These are phyloP conservation scores for Yamadazyma paraphyllophila DNA, from an alignment of 805 yeast species.

Conservation along the genomic window DNA sequence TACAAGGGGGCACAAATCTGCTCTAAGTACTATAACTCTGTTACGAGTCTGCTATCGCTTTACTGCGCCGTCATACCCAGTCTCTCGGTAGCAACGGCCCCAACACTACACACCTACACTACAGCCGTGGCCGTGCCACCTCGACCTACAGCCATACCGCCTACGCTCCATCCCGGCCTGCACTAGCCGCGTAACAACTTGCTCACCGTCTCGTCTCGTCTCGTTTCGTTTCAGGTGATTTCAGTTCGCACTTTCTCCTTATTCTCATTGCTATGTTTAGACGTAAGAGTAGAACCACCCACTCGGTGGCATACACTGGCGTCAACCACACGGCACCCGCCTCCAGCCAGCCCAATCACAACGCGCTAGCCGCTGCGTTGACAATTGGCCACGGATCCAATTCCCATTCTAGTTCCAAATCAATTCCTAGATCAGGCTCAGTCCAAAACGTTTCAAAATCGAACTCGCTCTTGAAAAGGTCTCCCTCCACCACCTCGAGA, in stretches of 20 bases:
- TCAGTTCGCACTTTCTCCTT: neutral
- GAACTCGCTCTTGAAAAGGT: conserved; percentile 13
- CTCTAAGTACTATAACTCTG: no score
- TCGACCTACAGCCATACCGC: neutral
- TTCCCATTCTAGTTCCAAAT: conserved; percentile 10
- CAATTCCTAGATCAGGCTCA: conserved; percentile 5
- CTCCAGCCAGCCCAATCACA: conserved; percentile 32
- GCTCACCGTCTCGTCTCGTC: neutral
- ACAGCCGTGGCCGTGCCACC: no score
- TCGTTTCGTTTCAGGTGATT: neutral
- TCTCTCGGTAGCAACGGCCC: no score
- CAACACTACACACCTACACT: no score
- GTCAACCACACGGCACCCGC: conserved; percentile 37
- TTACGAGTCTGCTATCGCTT: no score
- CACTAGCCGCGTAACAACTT: no score
- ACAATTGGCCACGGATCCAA: conserved; percentile 33
- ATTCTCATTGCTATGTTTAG: conserved; percentile 22
- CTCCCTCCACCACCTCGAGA: conserved; percentile 8
- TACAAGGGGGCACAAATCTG: no score
- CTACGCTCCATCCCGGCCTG: neutral
- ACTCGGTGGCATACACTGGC: conserved; percentile 41
- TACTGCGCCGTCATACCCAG: no score
- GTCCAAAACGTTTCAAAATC: conserved; percentile 5
- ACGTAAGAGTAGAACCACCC: conserved; percentile 30
- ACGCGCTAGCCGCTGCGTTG: conserved; percentile 45